Base-by-base conservation (phyloP, 495 filamentous ascomycete genomes). In the Tetracladium marchalianum region DNA sequence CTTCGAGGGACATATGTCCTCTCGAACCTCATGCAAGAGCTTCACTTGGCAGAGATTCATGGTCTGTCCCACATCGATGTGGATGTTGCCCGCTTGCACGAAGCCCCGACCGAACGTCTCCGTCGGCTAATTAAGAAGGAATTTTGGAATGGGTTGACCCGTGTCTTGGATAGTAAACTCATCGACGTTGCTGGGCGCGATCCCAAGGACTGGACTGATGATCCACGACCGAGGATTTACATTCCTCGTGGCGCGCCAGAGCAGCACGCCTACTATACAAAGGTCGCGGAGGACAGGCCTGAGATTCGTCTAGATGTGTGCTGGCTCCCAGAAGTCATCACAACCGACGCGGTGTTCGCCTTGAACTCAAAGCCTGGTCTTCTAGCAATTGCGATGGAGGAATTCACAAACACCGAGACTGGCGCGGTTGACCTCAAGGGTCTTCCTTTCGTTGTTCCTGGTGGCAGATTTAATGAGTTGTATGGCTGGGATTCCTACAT, bases 401-500 rank as follows among this genome's bases (percentile, higher is more conserved):
- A 86, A 50, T 65, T 69, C 37, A 54, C 67, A 11, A 80, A 92
- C 56, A 70, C 74, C 3, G 58, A 63, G 9, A 86, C 85, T 10
- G 78, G 77, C 12, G 66, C 83, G 57, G 77, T 72, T 45, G 78
- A 80, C 1, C 61, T 89, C 6, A 65, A 67, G n/a, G 92, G 93
- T 27, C 73, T 90, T 38, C 92, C 92, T 0, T 98, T 96, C 56
- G 87, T 97, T 16, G 92, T 98, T 16, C 92, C 92, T 0, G 93
- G 92, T 33, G 92, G 90, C 12, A 75, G 92, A 19, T 98, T 98
- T 77, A 98, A 97, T 64, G 92, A 98, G 60, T 62, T 97, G 17
- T 98, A 98, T 58, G 87, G 77, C 12, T 98, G 92, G 92, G 92
- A 98, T 62, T 93, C 86, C 59, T 97, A 94, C 66, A 95, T 98